These are phyloP conservation scores for Encephalitozoon hellem DNA, from an alignment of 371 early-diverging fungal species.

Conservation along the genomic window DNA sequence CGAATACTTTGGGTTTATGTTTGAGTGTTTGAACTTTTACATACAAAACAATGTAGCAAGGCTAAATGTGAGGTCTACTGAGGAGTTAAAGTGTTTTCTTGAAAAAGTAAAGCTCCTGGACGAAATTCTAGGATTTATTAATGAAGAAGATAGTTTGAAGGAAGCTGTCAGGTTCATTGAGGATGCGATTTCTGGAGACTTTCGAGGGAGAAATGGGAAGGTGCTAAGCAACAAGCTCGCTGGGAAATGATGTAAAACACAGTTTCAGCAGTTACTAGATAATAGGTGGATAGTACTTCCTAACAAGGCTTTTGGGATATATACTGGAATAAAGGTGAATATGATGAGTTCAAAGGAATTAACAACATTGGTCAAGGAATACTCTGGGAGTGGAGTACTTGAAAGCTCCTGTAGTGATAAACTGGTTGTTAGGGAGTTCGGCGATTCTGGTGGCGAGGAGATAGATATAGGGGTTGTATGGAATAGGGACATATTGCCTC, in stretches of 20 bases:
- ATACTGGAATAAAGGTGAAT: not conserved
- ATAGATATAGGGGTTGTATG: not conserved
- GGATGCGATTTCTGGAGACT: not conserved
- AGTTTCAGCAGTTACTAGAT: not conserved
- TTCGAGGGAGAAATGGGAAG: not conserved
- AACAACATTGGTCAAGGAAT: not conserved
- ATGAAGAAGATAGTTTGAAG: conserved; percentile 2
- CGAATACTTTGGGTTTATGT: conserved; percentile 18
- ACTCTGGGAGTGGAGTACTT: not conserved
- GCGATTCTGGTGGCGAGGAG: not conserved
- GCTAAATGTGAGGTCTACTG: conserved; percentile 16
- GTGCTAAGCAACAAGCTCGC: not conserved
- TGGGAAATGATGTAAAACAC: not conserved
- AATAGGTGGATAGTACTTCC: not conserved
- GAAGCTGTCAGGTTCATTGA: conserved; percentile 15
- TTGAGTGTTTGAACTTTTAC: conserved; percentile 39
- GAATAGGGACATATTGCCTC: not conserved
- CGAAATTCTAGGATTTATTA: conserved; percentile 38
- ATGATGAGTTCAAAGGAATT: not conserved
- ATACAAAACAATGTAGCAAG: conserved; percentile 20
- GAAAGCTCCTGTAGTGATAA: not conserved
- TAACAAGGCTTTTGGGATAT: not conserved
- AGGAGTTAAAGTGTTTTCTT: conserved; percentile 38
- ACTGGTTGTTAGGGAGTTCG: not conserved
- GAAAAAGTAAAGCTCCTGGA: conserved; percentile 34